Evolutionary conservation across 2,329 filamentous ascomycete genomes (phyloP).

Genomic region (Neocatenulostroma microsporum): DNA sequence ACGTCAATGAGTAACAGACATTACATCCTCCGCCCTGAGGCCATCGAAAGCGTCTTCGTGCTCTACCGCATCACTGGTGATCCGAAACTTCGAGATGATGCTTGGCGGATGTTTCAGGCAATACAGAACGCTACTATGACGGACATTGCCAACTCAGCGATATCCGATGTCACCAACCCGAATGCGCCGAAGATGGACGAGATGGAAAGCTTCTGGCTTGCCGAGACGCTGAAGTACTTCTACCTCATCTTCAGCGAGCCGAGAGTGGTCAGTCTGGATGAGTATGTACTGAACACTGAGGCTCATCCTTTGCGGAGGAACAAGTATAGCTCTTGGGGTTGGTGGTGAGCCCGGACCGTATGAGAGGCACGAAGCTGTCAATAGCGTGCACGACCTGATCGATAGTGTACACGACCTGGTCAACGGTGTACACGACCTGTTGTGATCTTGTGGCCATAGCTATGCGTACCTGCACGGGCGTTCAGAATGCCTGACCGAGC

Average conservation of each 20-base stretch:
- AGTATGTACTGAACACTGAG: constrained; percentile 4
- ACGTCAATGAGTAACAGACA: constrained; percentile 35
- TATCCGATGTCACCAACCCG: constrained; percentile 35
- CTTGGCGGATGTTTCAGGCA: constrained; percentile 43
- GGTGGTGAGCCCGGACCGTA: too few species aligned
- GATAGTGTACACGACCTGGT: background rate
- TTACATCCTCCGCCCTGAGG: constrained; percentile 47
- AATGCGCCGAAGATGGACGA: constrained; percentile 27
- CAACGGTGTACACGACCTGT: background rate
- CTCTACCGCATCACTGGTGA: constrained; percentile 53
- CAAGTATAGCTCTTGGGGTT: background rate
- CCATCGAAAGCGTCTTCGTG: constrained; percentile 53
- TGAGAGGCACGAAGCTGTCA: background rate
- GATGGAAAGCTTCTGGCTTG: constrained; percentile 45
- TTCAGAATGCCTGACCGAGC: too few species aligned
- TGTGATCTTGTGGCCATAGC: too few species aligned
- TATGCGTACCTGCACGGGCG: too few species aligned
- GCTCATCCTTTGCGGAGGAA: constrained; percentile 3
- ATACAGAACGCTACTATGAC: constrained; percentile 37
- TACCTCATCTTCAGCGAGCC: constrained; percentile 29
- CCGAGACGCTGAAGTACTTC: constrained; percentile 44
- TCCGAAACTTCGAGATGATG: constrained; percentile 36
- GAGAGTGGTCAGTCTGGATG: background rate
- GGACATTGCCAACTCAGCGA: constrained; percentile 38
- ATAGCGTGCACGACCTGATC: background rate